phyloP scores from a whole-genome alignment of 306 rosid species.

The Fragaria ananassa region DNA sequence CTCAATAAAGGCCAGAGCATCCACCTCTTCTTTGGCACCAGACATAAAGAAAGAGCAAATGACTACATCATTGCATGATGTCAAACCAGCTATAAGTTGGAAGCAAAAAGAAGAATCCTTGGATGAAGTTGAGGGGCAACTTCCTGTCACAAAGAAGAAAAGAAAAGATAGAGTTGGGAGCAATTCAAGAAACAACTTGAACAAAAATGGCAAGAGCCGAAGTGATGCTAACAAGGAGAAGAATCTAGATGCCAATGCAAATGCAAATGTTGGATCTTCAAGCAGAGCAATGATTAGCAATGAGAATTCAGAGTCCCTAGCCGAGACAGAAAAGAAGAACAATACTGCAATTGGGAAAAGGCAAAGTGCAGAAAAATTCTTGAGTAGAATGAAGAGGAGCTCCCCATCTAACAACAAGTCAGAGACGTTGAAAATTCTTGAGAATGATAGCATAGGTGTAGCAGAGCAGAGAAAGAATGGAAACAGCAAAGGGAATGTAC shows the following conservation, averaged over 20 bases:
- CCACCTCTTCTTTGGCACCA: constrained; percentile 26
- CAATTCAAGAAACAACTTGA: constrained; percentile 18
- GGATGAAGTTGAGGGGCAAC: constrained; percentile 20
- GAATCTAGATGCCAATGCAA: constrained; percentile 16
- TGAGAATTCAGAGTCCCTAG: constrained; percentile 23
- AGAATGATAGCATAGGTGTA: constrained; percentile 13
- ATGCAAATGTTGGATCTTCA: neutral
- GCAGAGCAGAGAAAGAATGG: constrained; percentile 14
- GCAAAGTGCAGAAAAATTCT: constrained; percentile 27
- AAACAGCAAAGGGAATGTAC: neutral
- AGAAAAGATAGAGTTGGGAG: constrained; percentile 20
- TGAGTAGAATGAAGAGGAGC: constrained; percentile 29
- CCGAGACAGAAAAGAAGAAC: constrained; percentile 23
- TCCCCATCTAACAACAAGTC: constrained; percentile 15
- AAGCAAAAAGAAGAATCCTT: constrained; percentile 23
- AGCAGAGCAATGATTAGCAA: constrained; percentile 11
- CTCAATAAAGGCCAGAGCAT: constrained; percentile 33
- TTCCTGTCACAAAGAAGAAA: constrained; percentile 19
- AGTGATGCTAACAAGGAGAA: constrained; percentile 6
- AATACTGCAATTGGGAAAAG: constrained; percentile 17
- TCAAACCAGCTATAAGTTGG: constrained; percentile 21
- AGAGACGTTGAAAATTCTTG: constrained; percentile 16
- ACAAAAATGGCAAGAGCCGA: constrained; percentile 18
- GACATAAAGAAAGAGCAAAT: constrained; percentile 22
- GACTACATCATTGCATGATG: constrained; percentile 7